A percentile compares a stretch with the other conserved stretches of the same genome.
These are phyloP conservation scores for Dicorynia guianensis DNA, from an alignment of 306 rosid species.

Conservation along the genomic window DNA sequence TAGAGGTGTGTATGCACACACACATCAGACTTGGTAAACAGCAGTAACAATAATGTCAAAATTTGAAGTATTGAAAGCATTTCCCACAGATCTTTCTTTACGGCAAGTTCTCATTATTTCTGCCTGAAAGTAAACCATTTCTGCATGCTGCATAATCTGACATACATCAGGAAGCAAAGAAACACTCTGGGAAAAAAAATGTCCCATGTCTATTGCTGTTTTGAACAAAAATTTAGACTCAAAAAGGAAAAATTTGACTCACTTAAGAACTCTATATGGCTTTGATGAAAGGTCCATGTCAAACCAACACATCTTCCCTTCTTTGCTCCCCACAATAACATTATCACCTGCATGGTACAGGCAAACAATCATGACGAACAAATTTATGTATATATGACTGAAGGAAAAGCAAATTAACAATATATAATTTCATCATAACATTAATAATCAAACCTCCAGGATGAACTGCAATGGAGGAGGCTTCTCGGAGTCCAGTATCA, in stretches of 20 bases:
- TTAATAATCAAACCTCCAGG: conserved; percentile 71
- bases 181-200: conserved; percentile 20
- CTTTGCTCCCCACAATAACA: conserved; percentile 94
- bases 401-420: conserved; percentile 22
- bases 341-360: conserved; percentile 75
- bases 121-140: background rate
- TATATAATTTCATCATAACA: background rate
- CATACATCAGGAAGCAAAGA: conserved; percentile 16
- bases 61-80: background rate
- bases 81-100: background rate
- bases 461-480: conserved; percentile 89
- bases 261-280: conserved; percentile 79
- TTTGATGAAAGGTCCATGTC: conserved; percentile 96
- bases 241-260: conserved; percentile 40
- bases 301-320: conserved; percentile 96
- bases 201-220: background rate
- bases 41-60: background rate
- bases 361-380: conserved; percentile 14
- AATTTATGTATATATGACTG: conserved; percentile 3
- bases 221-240: background rate
- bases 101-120: background rate
- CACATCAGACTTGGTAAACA: background rate
- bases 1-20: too few relatives aligned
- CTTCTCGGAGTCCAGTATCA: conserved; percentile 86
- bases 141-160: conserved; percentile 6